Percentiles rank a stretch among this genome's conserved stretches.
phyloP scores from a whole-genome alignment of 176 grass and related monocot genomes.

The Oryza longistaminata region DNA sequence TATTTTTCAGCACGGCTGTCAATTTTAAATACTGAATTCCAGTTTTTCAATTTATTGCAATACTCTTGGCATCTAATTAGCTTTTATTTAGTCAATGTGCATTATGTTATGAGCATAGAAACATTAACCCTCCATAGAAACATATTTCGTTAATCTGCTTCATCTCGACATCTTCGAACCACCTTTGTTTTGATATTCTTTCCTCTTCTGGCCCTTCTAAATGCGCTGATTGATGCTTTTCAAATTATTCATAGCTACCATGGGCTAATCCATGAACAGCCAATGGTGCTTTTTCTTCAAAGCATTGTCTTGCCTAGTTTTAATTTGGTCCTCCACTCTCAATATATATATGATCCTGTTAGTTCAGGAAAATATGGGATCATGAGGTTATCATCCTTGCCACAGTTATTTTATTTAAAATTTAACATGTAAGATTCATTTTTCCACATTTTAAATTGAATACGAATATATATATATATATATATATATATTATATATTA shows the following conservation, averaged over 20 bases:
- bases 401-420: background rate
- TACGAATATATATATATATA: background rate
- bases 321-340: no score
- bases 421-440: background rate
- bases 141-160: background rate
- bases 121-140: background rate
- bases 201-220: background rate
- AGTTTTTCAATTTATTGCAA: background rate
- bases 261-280: conserved; percentile 1
- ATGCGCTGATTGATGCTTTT: background rate
- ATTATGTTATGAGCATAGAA: background rate
- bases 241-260: conserved; percentile 21
- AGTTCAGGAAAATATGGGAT: background rate
- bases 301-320: background rate
- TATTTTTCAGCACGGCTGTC: background rate
- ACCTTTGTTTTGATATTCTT: background rate
- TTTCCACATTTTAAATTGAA: background rate
- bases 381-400: conserved; percentile 19
- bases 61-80: conserved; percentile 1
- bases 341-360: background rate
- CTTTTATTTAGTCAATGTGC: background rate
- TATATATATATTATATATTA: no score
- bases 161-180: background rate
- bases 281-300: background rate
- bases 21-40: background rate